A percentile compares a stretch with the other conserved stretches of the same genome.
Evolutionary conservation across 1,139 yeast species (phyloP).

Genomic region (Sugiyamaella sp.): DNA sequence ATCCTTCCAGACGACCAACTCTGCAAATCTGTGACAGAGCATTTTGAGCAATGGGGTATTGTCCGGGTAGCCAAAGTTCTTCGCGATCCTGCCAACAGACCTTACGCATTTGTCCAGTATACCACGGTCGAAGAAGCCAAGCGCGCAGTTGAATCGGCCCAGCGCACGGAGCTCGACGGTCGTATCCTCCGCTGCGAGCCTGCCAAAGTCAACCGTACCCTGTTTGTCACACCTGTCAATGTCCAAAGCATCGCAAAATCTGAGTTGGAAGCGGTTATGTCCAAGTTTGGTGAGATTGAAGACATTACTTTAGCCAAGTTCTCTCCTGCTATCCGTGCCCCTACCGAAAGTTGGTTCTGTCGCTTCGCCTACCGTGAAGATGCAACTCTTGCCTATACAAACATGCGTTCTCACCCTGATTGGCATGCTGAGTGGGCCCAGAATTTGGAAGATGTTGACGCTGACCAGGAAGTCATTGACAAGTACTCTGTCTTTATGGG

Average conservation of each 20-base stretch:
- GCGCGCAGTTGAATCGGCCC: slow-evolving; percentile 68
- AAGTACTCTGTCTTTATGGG: slow-evolving; percentile 76
- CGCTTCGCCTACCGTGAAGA: slow-evolving; percentile 86
- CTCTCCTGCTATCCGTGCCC: slow-evolving; percentile 18
- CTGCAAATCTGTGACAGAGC: slow-evolving; percentile 65
- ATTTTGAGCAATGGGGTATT: slow-evolving; percentile 68
- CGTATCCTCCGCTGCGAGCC: slow-evolving; percentile 83
- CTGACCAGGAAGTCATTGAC: slow-evolving; percentile 49
- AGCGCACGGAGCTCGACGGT: slow-evolving; percentile 69
- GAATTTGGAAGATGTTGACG: slow-evolving; percentile 49
- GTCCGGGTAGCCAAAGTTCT: slow-evolving; percentile 79
- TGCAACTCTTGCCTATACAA: slow-evolving; percentile 83
- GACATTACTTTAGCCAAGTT: slow-evolving; percentile 48
- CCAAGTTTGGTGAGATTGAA: slow-evolving; percentile 73
- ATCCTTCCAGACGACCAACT: slow-evolving; percentile 67
- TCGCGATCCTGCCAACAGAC: slow-evolving; percentile 79
- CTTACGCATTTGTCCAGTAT: slow-evolving; percentile 94
- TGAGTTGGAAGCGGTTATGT: slow-evolving; percentile 47
- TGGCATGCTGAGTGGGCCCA: slow-evolving; percentile 84
- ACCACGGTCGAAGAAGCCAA: slow-evolving; percentile 70
- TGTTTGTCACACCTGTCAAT: slow-evolving; percentile 47
- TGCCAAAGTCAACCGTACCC: slow-evolving; percentile 87
- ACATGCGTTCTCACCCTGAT: slow-evolving; percentile 54
- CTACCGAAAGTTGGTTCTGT: slow-evolving; percentile 61
- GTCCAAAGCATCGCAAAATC: slow-evolving; percentile 33